Base-by-base conservation (phyloP, 495 filamentous ascomycete species). In the Zalerion maritima region DNA sequence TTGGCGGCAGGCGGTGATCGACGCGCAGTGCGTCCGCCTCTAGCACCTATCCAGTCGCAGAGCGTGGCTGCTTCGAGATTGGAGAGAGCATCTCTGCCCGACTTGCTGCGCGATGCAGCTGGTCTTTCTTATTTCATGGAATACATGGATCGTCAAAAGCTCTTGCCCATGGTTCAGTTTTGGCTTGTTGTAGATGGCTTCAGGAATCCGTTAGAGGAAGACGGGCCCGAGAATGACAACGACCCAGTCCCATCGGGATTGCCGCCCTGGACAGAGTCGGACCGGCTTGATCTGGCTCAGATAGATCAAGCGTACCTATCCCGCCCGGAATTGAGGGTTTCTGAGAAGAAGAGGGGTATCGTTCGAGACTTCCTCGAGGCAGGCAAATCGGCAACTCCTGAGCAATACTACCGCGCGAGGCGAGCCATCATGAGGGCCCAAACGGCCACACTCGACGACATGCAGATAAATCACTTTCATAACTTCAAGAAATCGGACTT, bases 51-150 rank as follows among this genome's bases (percentile, higher is more conserved):
- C 50, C 53, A 34, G 29, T 36, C 41, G 35, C 50, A 24, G 18
- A 55, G 31, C 25, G 55, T 35, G 33, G 61, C 40, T 35, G 62
- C 44, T 44, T 73, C 82, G 10, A 62, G 62, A 22, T 45, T 78
- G 14, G 73, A 81, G 34, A 77, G 76, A 40, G 71, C 75, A 6
- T 74, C 81, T 0, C 60, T 96, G 3, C 69, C 70, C 18, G 82
- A 96, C 15, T 56, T 96, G 13, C 65, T 99, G 33, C 78, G 85
- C 37, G 80, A 89, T 50, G 72, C 87, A 6, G 75, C 87, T 1
- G 86, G 84, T 4, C 60, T 96, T 10, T 94, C 86, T 7, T 99
- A 93, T 47, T 94, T 96, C 49, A 99, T 96, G 91, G 91, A 99
- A 45, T 94, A 84, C 49, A 94, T 96, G 91, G 91, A 99, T 50